A percentile compares a stretch with the other conserved stretches of the same genome.
Conservation (phyloP, 2,329 filamentous ascomycete species). For the Pseudocercospora fuligena region DNA sequence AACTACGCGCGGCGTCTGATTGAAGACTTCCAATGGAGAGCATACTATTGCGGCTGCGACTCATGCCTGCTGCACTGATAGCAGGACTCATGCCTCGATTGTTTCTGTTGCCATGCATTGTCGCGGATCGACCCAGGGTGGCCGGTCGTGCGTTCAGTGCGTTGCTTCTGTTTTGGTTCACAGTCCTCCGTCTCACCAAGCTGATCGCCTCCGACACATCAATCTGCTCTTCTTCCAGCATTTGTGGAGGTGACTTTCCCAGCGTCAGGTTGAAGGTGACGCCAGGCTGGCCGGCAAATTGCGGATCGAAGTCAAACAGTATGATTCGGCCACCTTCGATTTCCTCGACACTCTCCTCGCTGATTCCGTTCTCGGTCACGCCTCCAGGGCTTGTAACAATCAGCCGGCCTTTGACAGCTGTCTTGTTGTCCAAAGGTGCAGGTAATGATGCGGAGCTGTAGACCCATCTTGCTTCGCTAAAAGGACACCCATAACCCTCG, state of each 20-base stretch:
- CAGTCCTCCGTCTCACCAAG: constrained; percentile 42
- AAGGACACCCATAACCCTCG: constrained; percentile 45
- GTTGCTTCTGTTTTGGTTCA: constrained; percentile 40
- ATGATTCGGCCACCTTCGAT: constrained; percentile 45
- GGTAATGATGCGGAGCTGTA: constrained; percentile 39
- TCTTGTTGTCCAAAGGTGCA: constrained; percentile 32
- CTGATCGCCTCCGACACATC: constrained; percentile 43
- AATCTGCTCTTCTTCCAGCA: constrained; percentile 41
- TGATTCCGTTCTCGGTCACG: constrained; percentile 34
- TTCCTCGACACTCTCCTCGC: constrained; percentile 41
- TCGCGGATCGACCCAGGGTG: constrained; percentile 41
- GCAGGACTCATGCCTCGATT: constrained; percentile 27
- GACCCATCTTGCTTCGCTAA: constrained; percentile 43
- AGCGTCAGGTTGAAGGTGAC: constrained; percentile 43
- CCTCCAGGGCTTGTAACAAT: constrained; percentile 45
- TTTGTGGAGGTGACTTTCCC: constrained; percentile 41
- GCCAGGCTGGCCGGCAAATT: constrained; percentile 42
- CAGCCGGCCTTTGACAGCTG: constrained; percentile 40
- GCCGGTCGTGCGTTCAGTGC: constrained; percentile 40
- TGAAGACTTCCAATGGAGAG: constrained; percentile 34
- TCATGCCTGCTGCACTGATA: constrained; percentile 8
- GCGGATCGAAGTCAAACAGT: constrained; percentile 36
- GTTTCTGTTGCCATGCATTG: constrained; percentile 34
- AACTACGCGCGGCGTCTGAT: constrained; percentile 34
- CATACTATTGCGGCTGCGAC: constrained; percentile 31